Conservation (phyloP, 208 protist genomes). For the Leishmania major region DNA sequence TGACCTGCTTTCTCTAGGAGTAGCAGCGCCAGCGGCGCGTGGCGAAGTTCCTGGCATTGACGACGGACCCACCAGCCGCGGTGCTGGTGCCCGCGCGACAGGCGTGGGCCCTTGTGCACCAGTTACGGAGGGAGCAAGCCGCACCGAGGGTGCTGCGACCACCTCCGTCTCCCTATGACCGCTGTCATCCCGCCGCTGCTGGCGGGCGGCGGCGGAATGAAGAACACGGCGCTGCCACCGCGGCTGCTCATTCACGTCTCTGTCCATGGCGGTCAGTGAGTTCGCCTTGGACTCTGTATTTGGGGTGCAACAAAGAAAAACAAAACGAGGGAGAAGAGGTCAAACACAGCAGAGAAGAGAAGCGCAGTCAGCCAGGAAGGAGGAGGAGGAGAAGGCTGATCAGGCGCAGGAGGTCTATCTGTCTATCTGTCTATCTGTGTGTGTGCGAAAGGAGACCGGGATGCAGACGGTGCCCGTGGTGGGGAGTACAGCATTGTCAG, state of each 20-base stretch:
- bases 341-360: not conserved
- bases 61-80: conserved; percentile 15
- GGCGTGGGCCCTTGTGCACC: not conserved
- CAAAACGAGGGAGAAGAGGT: not conserved
- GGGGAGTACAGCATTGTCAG: not conserved
- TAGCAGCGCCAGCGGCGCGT: not conserved
- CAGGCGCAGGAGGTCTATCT: not conserved
- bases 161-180: not conserved
- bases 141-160: not conserved
- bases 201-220: conserved; percentile 10
- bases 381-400: not conserved
- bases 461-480: not conserved
- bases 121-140: not conserved
- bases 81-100: conserved; percentile 12
- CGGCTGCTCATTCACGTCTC: not conserved
- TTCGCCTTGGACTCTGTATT: not conserved
- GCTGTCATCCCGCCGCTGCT: not conserved
- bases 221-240: conserved; percentile 19
- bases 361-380: too few relatives aligned
- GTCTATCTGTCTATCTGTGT: too few relatives aligned
- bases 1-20: not conserved
- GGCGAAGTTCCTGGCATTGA: not conserved
- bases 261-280: not conserved
- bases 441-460: not conserved
- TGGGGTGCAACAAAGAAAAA: not conserved